Percentiles rank a stretch among this genome's conserved stretches.
These are phyloP conservation scores for Gymnopilus junonius DNA, from an alignment of 768 basidiomycete species.

Conservation along the genomic window DNA sequence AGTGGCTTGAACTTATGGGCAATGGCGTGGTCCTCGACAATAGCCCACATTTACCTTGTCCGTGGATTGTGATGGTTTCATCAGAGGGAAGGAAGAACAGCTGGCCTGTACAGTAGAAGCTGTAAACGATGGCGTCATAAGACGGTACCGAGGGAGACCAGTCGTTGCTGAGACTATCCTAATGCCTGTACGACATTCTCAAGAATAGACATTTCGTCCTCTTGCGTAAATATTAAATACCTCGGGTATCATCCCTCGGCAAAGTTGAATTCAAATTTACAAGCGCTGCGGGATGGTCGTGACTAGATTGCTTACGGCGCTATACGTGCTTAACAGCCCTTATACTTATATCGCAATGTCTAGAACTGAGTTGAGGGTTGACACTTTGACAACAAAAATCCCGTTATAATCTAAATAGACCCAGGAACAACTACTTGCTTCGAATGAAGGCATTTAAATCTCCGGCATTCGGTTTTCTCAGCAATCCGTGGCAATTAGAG, in stretches of 20 bases:
- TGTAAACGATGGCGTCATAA: neutral
- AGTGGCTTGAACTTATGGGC: slow-evolving; percentile 59
- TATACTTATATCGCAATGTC: too few relatives aligned
- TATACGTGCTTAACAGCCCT: too few relatives aligned
- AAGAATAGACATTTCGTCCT: too few relatives aligned
- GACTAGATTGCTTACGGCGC: too few relatives aligned
- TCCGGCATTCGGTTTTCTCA: neutral
- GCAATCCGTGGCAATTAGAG: slow-evolving; percentile 44
- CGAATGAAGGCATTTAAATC: neutral
- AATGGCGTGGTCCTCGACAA: neutral
- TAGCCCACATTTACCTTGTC: neutral
- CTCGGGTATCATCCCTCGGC: too few relatives aligned
- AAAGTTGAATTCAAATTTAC: too few relatives aligned
- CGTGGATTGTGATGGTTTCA: neutral
- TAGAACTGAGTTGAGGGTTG: too few relatives aligned
- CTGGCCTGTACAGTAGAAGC: neutral
- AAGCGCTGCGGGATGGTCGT: too few relatives aligned
- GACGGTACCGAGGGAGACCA: neutral
- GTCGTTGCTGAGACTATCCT: neutral
- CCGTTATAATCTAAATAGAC: too few relatives aligned
- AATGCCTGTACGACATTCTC: too few relatives aligned
- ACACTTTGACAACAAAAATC: too few relatives aligned
- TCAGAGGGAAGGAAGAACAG: neutral
- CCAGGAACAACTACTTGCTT: neutral
- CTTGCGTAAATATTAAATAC: too few relatives aligned